Percentiles rank a stretch among this genome's conserved stretches.
These are phyloP conservation scores for Papiliotrema laurentii DNA, from an alignment of 1,284 basidiomycete genomes.

Conservation along the genomic window DNA sequence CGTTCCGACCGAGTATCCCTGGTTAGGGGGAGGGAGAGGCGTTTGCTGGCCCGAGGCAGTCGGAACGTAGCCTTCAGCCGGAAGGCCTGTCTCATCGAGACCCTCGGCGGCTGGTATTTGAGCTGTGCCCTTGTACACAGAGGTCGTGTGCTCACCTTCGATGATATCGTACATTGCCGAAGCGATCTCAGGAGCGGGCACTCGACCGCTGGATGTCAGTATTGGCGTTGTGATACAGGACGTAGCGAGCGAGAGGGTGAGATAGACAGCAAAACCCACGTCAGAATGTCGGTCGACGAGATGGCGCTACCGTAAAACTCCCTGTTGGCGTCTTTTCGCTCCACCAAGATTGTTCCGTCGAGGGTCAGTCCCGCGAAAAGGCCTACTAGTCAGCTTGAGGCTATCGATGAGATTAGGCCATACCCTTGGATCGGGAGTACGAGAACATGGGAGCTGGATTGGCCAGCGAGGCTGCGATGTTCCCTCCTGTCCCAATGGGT, in stretches of 20 bases:
- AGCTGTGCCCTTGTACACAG: slow-evolving; percentile 1
- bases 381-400: slow-evolving; percentile 56
- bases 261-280: slow-evolving; percentile 22
- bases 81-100: slow-evolving; percentile 61
- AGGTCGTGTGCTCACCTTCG: slow-evolving; percentile 52
- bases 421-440: slow-evolving; percentile 91
- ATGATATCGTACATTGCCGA: slow-evolving; percentile 91
- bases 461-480: slow-evolving; percentile 77
- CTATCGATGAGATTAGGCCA: too few species aligned
- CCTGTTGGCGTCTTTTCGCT: slow-evolving; percentile 88
- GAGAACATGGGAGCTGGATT: slow-evolving; percentile 97
- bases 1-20: slow-evolving; percentile 13
- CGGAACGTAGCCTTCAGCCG: slow-evolving; percentile 75
- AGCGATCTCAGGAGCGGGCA: slow-evolving; percentile 94
- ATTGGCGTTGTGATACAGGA: not conserved
- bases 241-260: not conserved
- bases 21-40: slow-evolving; percentile 42
- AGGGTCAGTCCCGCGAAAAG: slow-evolving; percentile 92
- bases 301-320: slow-evolving; percentile 94
- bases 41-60: slow-evolving; percentile 60
- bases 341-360: slow-evolving; percentile 91
- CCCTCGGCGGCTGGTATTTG: slow-evolving; percentile 48
- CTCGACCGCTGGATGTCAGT: slow-evolving; percentile 60
- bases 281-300: slow-evolving; percentile 81
- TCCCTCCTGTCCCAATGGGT: slow-evolving; percentile 91